Base-by-base conservation (phyloP, 306 rosid species). In the Quercus glauca region DNA sequence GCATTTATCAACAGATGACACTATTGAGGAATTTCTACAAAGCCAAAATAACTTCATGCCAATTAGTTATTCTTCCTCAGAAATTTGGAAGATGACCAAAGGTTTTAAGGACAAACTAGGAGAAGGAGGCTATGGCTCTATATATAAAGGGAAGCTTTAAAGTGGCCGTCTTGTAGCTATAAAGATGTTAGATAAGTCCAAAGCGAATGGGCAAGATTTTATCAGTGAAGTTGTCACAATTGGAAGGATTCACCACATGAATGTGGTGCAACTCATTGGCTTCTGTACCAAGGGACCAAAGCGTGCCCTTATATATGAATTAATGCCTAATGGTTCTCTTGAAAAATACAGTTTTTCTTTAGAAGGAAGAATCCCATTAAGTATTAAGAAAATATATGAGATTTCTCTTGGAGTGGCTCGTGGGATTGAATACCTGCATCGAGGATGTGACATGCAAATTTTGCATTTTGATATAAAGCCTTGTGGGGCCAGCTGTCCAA, bases 391-490 rank as follows among this genome's bases (percentile, higher is more conserved):
- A 55, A 35, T 15, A 41, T 76, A 51, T 20, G 81, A 63, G 10
- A 82, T 82, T 33, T 53, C 85, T 20, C 61, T 76, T 20, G 81
- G 61, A 55, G 43, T 76, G 25, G 85, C 81, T 18, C 8, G 1
- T 37, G 78, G 81, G 4, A 77, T 77, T 63, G 75, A 18, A 1
- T 82, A 82, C 61, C 41, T 72, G 0, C 81, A 82, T 53, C 21
- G 13, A 53, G 85, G 81, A 3, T 82, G 81, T 73, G 75, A 77
- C 4, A 55, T 65, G 69, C 85, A 73, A 72, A 77, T 82, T 77
- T 0, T 82, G n/a, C 80, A 75, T 56, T 80, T 80, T 14, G 83
- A 56, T 55, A 80, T 67, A 10, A 58, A 78, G 14, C n/a, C n/a
- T n/a, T n/a, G n/a, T n/a, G n/a, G n/a, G n/a, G n/a, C n/a, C n/a